A percentile compares a stretch with the other conserved stretches of the same genome.
Evolutionary conservation across 1,139 yeast genomes (phyloP).

Genomic region (Candida glucosophila): DNA sequence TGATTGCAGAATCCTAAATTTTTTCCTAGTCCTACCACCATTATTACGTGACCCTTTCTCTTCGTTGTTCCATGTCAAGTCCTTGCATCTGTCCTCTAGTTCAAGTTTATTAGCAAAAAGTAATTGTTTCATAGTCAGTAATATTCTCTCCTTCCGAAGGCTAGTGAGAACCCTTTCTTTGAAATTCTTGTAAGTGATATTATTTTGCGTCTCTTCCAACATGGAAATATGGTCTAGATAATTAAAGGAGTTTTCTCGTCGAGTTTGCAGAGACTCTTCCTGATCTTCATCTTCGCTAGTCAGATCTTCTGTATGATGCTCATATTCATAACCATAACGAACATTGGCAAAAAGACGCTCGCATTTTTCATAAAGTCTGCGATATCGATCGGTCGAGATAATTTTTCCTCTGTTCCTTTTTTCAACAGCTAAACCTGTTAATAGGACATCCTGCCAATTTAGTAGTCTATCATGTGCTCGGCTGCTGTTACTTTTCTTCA

Average conservation of each 20-base stretch:
- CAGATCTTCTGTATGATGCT: constrained; percentile 1
- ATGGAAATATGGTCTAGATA: constrained; percentile 1
- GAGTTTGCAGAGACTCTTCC: too few relatives aligned
- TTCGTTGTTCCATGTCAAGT: constrained; percentile 5
- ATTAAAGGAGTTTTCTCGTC: constrained; percentile 1
- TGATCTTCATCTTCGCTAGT: constrained; percentile 5
- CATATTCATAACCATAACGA: constrained; percentile 15
- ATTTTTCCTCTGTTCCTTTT: constrained; percentile 10
- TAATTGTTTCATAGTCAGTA: constrained; percentile 3
- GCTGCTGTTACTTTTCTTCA: constrained; percentile 2
- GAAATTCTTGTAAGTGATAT: constrained; percentile 2
- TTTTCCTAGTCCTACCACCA: constrained; percentile 1
- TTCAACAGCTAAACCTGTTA: constrained; percentile 13
- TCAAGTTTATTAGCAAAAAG: constrained; percentile 5
- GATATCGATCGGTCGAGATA: too few relatives aligned
- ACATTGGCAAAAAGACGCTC: constrained; percentile 15
- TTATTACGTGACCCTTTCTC: constrained; percentile 1
- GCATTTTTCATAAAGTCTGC: constrained; percentile 12
- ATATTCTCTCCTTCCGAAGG: constrained; percentile 1
- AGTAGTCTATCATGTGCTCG: constrained; percentile 4
- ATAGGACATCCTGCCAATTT: constrained; percentile 22
- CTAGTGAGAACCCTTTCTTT: constrained; percentile 3
- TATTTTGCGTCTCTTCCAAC: constrained; percentile 2
- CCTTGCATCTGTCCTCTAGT: constrained; percentile 3
- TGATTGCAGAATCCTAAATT: too few relatives aligned